Conservation (phyloP, 768 basidiomycete genomes). For the Lactarius psammicola region DNA sequence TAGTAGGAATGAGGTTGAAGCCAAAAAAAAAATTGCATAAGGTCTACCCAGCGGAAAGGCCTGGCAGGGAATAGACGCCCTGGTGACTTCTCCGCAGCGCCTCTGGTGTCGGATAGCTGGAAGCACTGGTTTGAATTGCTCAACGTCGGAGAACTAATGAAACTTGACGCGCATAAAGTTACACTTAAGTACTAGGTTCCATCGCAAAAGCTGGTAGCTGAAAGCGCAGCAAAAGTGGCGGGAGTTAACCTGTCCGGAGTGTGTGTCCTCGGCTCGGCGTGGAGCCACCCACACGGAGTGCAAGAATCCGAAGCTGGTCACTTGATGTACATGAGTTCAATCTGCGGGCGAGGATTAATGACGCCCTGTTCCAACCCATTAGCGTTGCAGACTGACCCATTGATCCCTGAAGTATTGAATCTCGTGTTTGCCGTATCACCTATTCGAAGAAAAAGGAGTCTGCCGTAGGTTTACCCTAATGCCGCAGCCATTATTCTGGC, state of each 20-base stretch:
- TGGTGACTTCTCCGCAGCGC: too few species aligned
- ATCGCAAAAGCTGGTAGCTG: too few species aligned
- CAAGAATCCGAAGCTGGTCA: neutral
- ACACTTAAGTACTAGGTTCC: too few species aligned
- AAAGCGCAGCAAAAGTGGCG: too few species aligned
- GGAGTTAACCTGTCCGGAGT: neutral
- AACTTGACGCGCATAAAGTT: too few species aligned
- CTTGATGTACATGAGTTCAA: neutral
- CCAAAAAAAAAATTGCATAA: too few species aligned
- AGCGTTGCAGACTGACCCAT: neutral
- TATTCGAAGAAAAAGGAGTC: neutral
- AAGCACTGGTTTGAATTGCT: too few species aligned
- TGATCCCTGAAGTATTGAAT: neutral
- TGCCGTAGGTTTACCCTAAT: neutral
- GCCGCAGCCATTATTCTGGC: neutral
- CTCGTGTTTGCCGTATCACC: neutral
- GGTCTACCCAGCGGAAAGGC: too few species aligned
- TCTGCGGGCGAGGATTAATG: neutral
- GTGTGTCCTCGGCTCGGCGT: neutral
- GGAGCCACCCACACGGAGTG: neutral
- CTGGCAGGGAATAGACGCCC: too few species aligned
- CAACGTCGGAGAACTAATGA: too few species aligned
- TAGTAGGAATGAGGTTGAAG: too few species aligned
- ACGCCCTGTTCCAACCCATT: neutral
- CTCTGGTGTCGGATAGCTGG: too few species aligned